Percentiles rank a stretch among this genome's conserved stretches.
phyloP scores from a whole-genome alignment of 176 grass and related monocot genomes.

The Eragrostis curvula region DNA sequence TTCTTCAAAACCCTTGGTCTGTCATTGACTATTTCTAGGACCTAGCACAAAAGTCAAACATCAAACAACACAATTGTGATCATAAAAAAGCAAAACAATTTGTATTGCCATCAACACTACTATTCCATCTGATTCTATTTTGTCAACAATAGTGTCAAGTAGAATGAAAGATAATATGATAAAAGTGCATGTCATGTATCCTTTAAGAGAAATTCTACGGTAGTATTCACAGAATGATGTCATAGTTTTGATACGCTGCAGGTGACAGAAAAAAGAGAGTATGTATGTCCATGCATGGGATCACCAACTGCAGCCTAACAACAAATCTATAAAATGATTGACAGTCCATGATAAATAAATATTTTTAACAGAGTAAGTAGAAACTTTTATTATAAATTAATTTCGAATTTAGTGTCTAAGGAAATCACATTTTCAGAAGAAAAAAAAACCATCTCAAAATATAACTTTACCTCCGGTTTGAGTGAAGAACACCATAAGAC shows the following conservation, averaged over 20 bases:
- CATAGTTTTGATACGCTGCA: background rate
- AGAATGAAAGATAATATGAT: background rate
- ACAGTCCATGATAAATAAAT: background rate
- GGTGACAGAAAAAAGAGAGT: background rate
- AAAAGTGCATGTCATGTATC: background rate
- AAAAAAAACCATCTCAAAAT: background rate
- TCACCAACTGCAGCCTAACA: background rate
- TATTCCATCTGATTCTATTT: background rate
- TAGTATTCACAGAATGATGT: background rate
- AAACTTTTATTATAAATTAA: constrained; percentile 2
- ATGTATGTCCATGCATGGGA: background rate
- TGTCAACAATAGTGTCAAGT: background rate
- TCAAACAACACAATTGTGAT: background rate
- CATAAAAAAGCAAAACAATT: constrained; percentile 2
- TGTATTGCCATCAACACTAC: constrained; percentile 12
- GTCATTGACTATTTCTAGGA: constrained; percentile 89
- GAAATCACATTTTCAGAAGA: background rate
- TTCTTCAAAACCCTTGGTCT: constrained; percentile 77
- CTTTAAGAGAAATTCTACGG: background rate
- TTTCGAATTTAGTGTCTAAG: background rate
- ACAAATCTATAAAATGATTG: background rate
- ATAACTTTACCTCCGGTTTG: constrained; percentile 82
- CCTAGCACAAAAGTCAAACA: constrained; percentile 53
- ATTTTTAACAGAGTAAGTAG: background rate
- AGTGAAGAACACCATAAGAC: constrained; percentile 88